These are phyloP conservation scores for Fusarium sp. DNA, from an alignment of 2,329 filamentous ascomycete species.

Conservation along the genomic window DNA sequence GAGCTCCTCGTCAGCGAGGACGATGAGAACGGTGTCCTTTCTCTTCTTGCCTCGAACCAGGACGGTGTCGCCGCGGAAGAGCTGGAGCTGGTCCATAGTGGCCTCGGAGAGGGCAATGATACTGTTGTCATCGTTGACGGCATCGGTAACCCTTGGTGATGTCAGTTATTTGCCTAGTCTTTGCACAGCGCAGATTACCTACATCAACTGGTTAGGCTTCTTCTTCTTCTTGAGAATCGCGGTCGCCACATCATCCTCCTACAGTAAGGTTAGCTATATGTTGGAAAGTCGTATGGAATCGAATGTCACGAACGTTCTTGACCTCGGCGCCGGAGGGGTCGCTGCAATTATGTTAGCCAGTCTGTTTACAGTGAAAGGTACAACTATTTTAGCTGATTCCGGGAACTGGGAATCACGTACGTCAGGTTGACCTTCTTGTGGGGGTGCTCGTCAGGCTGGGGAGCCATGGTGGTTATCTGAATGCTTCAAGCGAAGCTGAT, in stretches of 20 bases:
- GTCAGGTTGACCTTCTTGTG: constrained; percentile 85
- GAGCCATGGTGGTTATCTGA: constrained; percentile 71
- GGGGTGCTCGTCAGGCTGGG: constrained; percentile 68
- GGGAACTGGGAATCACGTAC: constrained; percentile 62
- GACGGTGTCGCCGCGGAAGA: constrained; percentile 98
- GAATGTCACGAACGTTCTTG: constrained; percentile 75
- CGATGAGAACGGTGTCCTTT: constrained; percentile 98
- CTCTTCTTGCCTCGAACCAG: constrained; percentile 99
- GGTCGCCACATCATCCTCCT: constrained; percentile 92
- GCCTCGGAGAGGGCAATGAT: constrained; percentile 98
- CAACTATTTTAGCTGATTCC: background rate
- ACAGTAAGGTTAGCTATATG: constrained; percentile 52
- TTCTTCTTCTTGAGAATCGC: constrained; percentile 99
- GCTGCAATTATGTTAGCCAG: constrained; percentile 64
- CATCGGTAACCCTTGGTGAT: constrained; percentile 88
- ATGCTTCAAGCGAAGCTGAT: constrained; percentile 47
- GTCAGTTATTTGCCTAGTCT: constrained; percentile 40
- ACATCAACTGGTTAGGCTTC: constrained; percentile 99
- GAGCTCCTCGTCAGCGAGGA: constrained; percentile 95
- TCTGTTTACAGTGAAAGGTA: constrained; percentile 3
- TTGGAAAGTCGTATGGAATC: constrained; percentile 22
- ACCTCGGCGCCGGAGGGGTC: constrained; percentile 90
- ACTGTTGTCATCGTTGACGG: constrained; percentile 99
- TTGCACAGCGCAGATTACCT: constrained; percentile 54
- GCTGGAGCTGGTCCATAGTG: constrained; percentile 97